Percentiles rank a stretch among this genome's conserved stretches.
Conservation (phyloP, 169 alveolate species). For the Plasmodium ovale region DNA sequence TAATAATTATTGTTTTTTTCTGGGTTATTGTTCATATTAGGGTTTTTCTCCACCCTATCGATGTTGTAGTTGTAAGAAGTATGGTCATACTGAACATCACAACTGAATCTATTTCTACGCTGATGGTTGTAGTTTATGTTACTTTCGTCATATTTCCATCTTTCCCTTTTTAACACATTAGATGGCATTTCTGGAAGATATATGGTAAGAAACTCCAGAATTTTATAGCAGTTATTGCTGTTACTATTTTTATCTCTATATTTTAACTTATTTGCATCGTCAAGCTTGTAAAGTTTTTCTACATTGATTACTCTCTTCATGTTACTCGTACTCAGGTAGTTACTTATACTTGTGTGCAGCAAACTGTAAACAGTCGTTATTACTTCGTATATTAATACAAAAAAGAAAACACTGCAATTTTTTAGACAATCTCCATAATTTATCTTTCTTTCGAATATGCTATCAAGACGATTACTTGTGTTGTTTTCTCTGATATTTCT, state of each 20-base stretch:
- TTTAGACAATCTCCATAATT: constrained; percentile 55
- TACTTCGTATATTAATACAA: constrained; percentile 55
- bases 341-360: constrained; percentile 41
- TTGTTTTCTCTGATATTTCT: background rate
- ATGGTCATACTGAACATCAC: constrained; percentile 8
- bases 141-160: constrained; percentile 34
- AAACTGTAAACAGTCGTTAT: constrained; percentile 24
- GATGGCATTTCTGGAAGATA: constrained; percentile 50
- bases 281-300: constrained; percentile 16
- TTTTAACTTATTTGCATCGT: constrained; percentile 33
- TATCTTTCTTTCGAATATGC: constrained; percentile 40
- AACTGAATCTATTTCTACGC: constrained; percentile 25
- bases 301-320: background rate
- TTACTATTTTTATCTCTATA: background rate
- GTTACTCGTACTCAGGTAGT: constrained; percentile 9
- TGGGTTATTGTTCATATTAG: background rate
- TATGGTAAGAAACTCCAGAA: constrained; percentile 42
- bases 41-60: background rate
- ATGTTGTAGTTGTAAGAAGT: background rate
- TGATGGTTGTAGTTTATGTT: background rate
- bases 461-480: background rate
- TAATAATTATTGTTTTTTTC: background rate
- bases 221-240: constrained; percentile 11
- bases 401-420: constrained; percentile 27
- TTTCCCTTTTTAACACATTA: constrained; percentile 38